These are phyloP conservation scores for Pseudogymnoascus sp. DNA, from an alignment of 2,329 filamentous ascomycete species.

Conservation along the genomic window DNA sequence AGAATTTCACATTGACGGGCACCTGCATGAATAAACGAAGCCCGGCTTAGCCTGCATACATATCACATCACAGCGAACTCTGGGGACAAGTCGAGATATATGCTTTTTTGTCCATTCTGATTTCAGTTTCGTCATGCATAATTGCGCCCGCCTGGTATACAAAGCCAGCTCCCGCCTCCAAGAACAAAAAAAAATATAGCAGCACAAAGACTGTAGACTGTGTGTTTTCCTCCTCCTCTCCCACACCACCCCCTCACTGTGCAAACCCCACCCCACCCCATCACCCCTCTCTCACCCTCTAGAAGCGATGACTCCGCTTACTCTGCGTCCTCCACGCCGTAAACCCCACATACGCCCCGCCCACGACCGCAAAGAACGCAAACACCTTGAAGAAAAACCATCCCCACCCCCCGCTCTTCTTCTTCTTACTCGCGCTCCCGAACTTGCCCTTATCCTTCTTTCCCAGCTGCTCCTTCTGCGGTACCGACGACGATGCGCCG, in stretches of 20 bases:
- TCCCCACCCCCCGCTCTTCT: constrained; percentile 42
- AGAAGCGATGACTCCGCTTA: constrained; percentile 27
- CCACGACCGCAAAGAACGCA: constrained; percentile 61
- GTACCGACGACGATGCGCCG: constrained; percentile 11
- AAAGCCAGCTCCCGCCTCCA: not conserved
- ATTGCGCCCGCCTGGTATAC: constrained; percentile 1
- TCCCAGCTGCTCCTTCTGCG: constrained; percentile 19
- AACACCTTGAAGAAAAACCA: constrained; percentile 79
- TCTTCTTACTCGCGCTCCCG: constrained; percentile 13
- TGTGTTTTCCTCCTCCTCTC: not conserved
- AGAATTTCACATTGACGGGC: not conserved
- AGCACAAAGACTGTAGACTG: not conserved
- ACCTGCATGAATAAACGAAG: not conserved
- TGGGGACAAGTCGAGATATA: not conserved
- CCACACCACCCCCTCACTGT: not conserved
- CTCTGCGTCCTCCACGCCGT: constrained; percentile 62
- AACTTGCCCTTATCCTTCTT: constrained; percentile 13
- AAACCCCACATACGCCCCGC: constrained; percentile 75
- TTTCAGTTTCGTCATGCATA: not conserved
- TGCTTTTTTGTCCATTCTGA: not conserved
- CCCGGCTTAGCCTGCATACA: not conserved
- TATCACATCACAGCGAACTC: not conserved
- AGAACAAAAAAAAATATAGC: not conserved
- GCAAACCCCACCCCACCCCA: not conserved
- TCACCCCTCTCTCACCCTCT: constrained; percentile 1